Base-by-base conservation (phyloP, 1,284 basidiomycete species). In the Erythrobasidium hasegawianum region DNA sequence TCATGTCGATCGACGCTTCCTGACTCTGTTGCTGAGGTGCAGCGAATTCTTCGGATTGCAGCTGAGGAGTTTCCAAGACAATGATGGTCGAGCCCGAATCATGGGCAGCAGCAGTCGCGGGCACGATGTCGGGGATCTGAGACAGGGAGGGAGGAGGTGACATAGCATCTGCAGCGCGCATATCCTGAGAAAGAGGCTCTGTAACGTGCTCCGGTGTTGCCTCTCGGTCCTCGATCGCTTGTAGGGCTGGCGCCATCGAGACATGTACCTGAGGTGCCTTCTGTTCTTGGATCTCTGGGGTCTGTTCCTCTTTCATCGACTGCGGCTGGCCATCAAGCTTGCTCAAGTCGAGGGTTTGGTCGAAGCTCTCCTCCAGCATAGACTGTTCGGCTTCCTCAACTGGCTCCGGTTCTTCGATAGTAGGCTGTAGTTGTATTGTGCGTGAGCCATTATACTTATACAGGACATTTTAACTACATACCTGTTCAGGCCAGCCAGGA, bases 401-500 rank as follows among this genome's bases (percentile, higher is more conserved):
- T 26, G 8, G 50, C 16, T 20, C 50, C 7, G 8, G 5, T 53
- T 24, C 50, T 8, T 22, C 20, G 50, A 53, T 16, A 16, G 20
- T 29, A 7, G 18, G 50, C 26, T 20, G 18, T 7, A 26, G 26
- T 3, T 9, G 16, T 47, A 14, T 8, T 47, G 4, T 27, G 47
- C 47, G 50, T 43, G 18, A 29, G 3, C 33, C 29, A 33, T 14
- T 20, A 7, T 16, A 16, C 39, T 20, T 39, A 27, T 27, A 18
- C 7, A 4, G n/a, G 1, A 16, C 22, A n/a, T 22, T 14, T 7
- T 2, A n/a, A 38, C 22, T 33, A 38, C 58, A 16, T 50, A 59
- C 58, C 58, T 54, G 20, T 26, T 33, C 33, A 22, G 61, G 61
- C 61, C 61, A 64, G 11, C 61, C 61, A 5, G 61, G 61, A 13